These are phyloP conservation scores for Stentor coeruleus DNA, from an alignment of 73 alveolate species.

Conservation along the genomic window DNA sequence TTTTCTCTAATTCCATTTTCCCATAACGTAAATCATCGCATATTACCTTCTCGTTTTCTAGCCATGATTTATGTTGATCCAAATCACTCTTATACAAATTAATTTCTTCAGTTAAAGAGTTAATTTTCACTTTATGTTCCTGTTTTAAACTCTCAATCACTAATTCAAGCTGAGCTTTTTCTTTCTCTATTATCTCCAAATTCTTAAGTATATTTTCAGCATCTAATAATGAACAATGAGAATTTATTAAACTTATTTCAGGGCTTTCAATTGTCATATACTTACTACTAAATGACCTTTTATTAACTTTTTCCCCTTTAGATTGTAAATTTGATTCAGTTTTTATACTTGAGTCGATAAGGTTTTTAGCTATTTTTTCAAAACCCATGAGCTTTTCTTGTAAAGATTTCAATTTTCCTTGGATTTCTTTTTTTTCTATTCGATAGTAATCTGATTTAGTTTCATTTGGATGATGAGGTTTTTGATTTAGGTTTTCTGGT, in stretches of 20 bases:
- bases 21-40: not conserved
- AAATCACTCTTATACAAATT: no score
- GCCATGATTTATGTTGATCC: no score
- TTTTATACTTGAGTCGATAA: not conserved
- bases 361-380: not conserved
- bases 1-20: not conserved
- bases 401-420: not conserved
- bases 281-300: not conserved
- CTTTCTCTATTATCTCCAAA: not conserved
- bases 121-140: not conserved
- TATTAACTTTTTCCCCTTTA: no score
- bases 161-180: not conserved
- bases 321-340: not conserved
- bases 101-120: no score
- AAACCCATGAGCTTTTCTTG: not conserved
- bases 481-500: no score
- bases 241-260: not conserved
- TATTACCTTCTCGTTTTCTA: no score
- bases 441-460: not conserved
- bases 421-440: not conserved
- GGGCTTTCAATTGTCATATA: slow-evolving; percentile 7
- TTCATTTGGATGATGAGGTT: no score
- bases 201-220: not conserved
- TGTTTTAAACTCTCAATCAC: not conserved
- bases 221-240: not conserved